Percentiles rank a stretch among this genome's conserved stretches.
These are phyloP conservation scores for Termitomyces sp. DNA, from an alignment of 768 basidiomycete species.

Conservation along the genomic window DNA sequence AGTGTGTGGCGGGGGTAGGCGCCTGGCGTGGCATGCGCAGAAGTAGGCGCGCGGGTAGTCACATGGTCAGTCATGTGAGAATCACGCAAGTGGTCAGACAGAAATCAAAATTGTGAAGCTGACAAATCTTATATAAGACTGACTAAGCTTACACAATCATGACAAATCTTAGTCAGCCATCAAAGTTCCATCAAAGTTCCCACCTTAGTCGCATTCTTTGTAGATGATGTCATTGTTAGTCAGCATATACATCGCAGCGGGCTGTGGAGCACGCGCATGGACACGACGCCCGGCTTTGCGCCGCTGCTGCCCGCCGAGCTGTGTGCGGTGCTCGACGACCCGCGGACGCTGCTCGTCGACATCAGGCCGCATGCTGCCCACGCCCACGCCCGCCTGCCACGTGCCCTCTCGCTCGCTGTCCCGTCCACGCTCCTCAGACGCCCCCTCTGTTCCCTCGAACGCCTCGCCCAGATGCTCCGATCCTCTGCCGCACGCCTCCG, in stretches of 20 bases:
- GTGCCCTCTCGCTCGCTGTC: constrained; percentile 80
- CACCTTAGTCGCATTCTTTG: too few species aligned
- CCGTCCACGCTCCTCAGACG: constrained; percentile 94
- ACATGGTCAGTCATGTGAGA: too few species aligned
- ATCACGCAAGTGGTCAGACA: too few species aligned
- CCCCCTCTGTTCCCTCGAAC: constrained; percentile 76
- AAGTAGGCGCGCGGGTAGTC: too few species aligned
- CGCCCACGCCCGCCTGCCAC: constrained; percentile 55
- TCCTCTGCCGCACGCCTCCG: constrained; percentile 47
- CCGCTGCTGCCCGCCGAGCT: constrained; percentile 23
- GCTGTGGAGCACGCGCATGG: neutral
- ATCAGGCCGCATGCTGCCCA: constrained; percentile 81
- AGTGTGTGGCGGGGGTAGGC: too few species aligned
- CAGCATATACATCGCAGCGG: constrained; percentile 2
- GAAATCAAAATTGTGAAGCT: too few species aligned
- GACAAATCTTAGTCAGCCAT: too few species aligned
- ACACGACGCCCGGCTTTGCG: constrained; percentile 26
- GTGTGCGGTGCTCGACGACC: constrained; percentile 25
- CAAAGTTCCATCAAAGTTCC: too few species aligned
- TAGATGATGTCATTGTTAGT: constrained; percentile 13
- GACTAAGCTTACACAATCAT: too few species aligned
- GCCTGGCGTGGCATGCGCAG: too few species aligned
- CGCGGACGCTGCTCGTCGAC: constrained; percentile 69
- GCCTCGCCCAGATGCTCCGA: constrained; percentile 78
- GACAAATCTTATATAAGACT: too few species aligned